Conservation (phyloP, 306 rosid species). For the Cucurbita maxima region DNA sequence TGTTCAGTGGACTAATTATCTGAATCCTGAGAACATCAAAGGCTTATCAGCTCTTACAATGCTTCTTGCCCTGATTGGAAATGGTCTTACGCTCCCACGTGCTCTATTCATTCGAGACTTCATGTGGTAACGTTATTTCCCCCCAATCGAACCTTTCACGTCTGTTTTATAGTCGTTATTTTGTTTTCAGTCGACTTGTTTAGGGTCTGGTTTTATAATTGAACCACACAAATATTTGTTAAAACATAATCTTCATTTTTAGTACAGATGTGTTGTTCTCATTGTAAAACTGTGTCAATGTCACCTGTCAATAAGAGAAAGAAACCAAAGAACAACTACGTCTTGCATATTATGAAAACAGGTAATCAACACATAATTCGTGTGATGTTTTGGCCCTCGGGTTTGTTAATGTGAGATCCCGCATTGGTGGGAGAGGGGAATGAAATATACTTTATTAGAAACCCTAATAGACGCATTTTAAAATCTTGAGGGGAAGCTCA, state of each 20-base stretch:
- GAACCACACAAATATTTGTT: not conserved
- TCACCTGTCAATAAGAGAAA: not conserved
- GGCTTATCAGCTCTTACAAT: constrained; percentile 87
- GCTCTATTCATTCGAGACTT: constrained; percentile 72
- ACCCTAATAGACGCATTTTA: no score
- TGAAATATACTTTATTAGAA: no score
- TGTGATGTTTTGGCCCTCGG: not conserved
- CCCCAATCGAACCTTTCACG: not conserved
- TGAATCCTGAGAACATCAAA: constrained; percentile 85
- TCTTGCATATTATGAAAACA: not conserved
- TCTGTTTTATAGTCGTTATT: not conserved
- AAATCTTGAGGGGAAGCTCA: no score
- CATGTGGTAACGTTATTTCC: constrained; percentile 58
- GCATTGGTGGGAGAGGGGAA: no score
- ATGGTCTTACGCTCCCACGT: constrained; percentile 80
- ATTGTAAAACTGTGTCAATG: not conserved
- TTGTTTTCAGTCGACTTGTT: not conserved
- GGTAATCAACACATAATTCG: not conserved
- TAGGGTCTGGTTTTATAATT: not conserved
- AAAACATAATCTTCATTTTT: not conserved
- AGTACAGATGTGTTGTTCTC: not conserved
- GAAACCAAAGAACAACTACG: not conserved
- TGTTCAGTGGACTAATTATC: constrained; percentile 88
- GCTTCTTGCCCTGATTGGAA: constrained; percentile 90
- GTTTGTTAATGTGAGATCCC: not conserved